A percentile compares a stretch with the other conserved stretches of the same genome.
Evolutionary conservation across 345 rosid genomes (phyloP).

Genomic region (Iberis pinnata): DNA sequence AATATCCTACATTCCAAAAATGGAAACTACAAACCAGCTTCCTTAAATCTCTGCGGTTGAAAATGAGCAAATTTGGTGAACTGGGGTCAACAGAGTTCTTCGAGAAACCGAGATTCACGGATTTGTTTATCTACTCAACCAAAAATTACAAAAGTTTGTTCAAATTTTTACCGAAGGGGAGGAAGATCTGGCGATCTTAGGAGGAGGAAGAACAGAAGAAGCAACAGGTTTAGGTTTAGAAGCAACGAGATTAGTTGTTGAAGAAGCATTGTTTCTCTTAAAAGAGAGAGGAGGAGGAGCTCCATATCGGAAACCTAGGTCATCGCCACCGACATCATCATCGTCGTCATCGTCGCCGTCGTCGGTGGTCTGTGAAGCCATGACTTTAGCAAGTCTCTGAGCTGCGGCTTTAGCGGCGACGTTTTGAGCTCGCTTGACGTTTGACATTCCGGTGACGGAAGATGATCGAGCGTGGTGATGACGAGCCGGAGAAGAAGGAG

Average conservation of each 20-base stretch:
- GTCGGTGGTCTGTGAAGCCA: conserved; percentile 93
- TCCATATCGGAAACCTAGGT: conserved; percentile 74
- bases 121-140: too few species aligned
- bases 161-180: conserved; percentile 94
- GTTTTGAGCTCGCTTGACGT: conserved; percentile 80
- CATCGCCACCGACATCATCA: conserved; percentile 43
- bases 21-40: conserved; percentile 15
- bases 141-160: too few species aligned
- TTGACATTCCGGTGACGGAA: conserved; percentile 63
- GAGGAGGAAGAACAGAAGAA: conserved; percentile 29
- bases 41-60: not conserved
- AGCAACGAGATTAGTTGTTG: not conserved
- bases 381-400: conserved; percentile 93
- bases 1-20: conserved; percentile 22
- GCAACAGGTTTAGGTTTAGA: conserved; percentile 33
- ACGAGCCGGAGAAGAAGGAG: conserved; percentile 50
- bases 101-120: too few species aligned
- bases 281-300: conserved; percentile 77
- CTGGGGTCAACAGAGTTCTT: conserved; percentile 9
- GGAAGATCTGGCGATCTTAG: conserved; percentile 70
- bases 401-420: conserved; percentile 97
- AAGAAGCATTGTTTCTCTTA: conserved; percentile 38
- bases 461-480: conserved; percentile 62
- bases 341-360: conserved; percentile 58
- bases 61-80: conserved; percentile 4